Evolutionary conservation across 257 asterid genomes (phyloP).

Genomic region (Ehretia macrophylla): DNA sequence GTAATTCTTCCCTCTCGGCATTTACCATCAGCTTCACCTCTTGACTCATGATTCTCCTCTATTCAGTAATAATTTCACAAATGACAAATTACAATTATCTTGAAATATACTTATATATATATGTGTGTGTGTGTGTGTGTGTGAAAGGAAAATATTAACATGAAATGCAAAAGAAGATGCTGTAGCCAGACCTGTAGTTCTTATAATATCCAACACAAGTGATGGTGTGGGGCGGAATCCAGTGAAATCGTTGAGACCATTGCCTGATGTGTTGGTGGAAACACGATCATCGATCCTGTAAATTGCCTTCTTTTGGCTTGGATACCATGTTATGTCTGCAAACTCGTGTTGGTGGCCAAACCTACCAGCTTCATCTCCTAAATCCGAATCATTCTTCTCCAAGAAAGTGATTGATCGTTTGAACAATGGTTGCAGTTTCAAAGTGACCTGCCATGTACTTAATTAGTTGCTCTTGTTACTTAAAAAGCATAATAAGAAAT

Average conservation of each 20-base stretch:
- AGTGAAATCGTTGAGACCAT: constrained; percentile 10
- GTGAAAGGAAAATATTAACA: too few relatives aligned
- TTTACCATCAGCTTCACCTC: constrained; percentile 43
- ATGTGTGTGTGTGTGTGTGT: too few relatives aligned
- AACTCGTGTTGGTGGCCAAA: constrained; percentile 26
- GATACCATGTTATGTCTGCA: constrained; percentile 28
- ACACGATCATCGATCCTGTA: constrained; percentile 28
- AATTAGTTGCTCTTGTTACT: too few relatives aligned
- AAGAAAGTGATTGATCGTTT: constrained; percentile 21
- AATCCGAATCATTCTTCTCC: constrained; percentile 16
- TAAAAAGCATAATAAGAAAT: background rate
- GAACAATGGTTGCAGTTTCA: constrained; percentile 23
- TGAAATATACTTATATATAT: too few relatives aligned
- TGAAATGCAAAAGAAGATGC: too few relatives aligned
- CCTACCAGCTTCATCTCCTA: constrained; percentile 11
- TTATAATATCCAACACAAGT: background rate
- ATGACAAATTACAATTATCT: too few relatives aligned
- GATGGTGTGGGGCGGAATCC: constrained; percentile 22
- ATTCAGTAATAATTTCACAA: background rate
- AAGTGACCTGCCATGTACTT: constrained; percentile 14
- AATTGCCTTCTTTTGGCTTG: constrained; percentile 16
- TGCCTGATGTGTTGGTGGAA: constrained; percentile 5
- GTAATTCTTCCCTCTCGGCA: constrained; percentile 36
- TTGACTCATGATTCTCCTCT: constrained; percentile 56
- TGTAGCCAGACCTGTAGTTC: constrained; percentile 20